Evolutionary conservation across 1,284 basidiomycete genomes (phyloP), one percentile per base, ranked within the genome.

Genomic region (Ganoderma resinaceum): DNA sequence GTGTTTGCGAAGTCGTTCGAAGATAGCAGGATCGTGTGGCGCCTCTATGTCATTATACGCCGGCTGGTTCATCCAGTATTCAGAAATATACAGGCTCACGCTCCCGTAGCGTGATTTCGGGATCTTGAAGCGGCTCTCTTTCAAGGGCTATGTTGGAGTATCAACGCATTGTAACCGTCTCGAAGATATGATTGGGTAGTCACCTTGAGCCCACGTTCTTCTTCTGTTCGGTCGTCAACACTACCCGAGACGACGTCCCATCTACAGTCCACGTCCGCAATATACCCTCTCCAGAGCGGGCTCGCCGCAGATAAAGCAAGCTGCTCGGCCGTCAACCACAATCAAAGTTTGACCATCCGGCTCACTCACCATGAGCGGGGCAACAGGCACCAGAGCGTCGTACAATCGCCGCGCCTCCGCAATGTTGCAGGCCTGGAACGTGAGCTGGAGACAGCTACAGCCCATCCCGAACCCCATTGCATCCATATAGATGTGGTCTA

Each of bases 381-480:
- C 96, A 31, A 99, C 84, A 4, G 98, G 98, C 26, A 98, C 91
- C 59, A 99, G 85, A 31, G 95, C 95, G 79, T 99, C 98, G 79
- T 99, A 99, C 78, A 99, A 89, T 62, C 93, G 86, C 74, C 96
- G 87, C 6, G 98, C 97, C 80, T 99, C 96, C 53, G 88, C 85
- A 35, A 99, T 91, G 80, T 96, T 95, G 81, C 94, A 97, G 0
- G 96, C 94, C 80, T 99, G 98, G 84, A 99, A 98, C 3, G 98
- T 99, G 72, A 99, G 87, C 78, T 99, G 98, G 62, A 99, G 84
- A 81, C 98, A 99, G 78, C 95, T 98, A 77, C 97, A 99, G 3
- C 98, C 98, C 97, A 99, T 99, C 57, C 98, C 98, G 80, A 99
- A 99, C 31, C 97, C 97, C 98, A 99, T 99, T 1, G 98, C 97